Percentiles rank a stretch among this genome's conserved stretches.
These are phyloP conservation scores for Citrullus amarus DNA, from an alignment of 306 rosid genomes.

Conservation along the genomic window DNA sequence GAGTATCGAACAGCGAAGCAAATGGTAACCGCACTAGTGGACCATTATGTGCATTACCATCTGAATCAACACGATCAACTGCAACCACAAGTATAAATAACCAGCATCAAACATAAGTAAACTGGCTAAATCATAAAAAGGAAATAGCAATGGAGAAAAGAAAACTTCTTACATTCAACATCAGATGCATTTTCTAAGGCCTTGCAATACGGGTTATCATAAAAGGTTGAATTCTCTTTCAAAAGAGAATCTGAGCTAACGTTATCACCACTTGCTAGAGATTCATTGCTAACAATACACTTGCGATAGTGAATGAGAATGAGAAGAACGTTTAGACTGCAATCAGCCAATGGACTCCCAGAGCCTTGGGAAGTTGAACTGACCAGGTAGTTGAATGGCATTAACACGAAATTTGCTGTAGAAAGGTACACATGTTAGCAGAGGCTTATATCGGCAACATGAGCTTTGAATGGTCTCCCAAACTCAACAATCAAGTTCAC, in stretches of 20 bases:
- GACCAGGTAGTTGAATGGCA: slow-evolving; percentile 76
- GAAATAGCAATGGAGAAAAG: slow-evolving; percentile 9
- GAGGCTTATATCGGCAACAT: background rate
- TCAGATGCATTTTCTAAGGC: slow-evolving; percentile 72
- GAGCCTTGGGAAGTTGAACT: slow-evolving; percentile 64
- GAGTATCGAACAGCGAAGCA: slow-evolving; percentile 79
- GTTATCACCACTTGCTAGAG: slow-evolving; percentile 25
- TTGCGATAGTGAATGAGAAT: slow-evolving; percentile 82
- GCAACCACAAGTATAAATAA: slow-evolving; percentile 27
- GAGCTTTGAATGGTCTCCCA: background rate
- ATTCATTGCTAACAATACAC: slow-evolving; percentile 39
- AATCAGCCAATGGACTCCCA: slow-evolving; percentile 64
- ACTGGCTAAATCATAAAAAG: background rate
- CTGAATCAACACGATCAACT: slow-evolving; percentile 77
- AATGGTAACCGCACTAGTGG: slow-evolving; percentile 75
- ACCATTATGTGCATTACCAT: slow-evolving; percentile 59
- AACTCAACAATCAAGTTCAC: background rate
- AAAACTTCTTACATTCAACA: slow-evolving; percentile 63
- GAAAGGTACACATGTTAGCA: background rate
- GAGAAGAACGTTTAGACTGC: slow-evolving; percentile 84
- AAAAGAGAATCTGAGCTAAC: slow-evolving; percentile 40
- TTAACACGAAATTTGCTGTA: slow-evolving; percentile 82
- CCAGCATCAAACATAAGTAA: slow-evolving; percentile 3
- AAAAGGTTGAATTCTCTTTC: slow-evolving; percentile 47
- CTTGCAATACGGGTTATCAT: slow-evolving; percentile 82